These are phyloP conservation scores for Kappamyces sp. DNA, from an alignment of 192 early-diverging fungal genomes.

Conservation along the genomic window DNA sequence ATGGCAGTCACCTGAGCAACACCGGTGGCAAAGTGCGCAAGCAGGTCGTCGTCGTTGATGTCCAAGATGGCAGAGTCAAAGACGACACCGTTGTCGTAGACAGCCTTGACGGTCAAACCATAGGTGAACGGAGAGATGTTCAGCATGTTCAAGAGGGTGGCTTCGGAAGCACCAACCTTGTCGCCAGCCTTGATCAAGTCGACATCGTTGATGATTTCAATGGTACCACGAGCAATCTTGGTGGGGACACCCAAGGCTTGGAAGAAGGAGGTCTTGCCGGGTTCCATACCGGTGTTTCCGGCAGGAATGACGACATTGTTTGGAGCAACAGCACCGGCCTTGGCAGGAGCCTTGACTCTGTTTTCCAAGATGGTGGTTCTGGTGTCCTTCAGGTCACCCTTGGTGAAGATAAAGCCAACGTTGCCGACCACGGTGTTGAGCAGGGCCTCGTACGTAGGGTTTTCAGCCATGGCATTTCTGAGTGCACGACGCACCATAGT, in stretches of 20 bases:
- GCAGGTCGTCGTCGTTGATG: constrained; percentile 86
- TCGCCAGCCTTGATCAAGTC: constrained; percentile 81
- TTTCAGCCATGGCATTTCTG: constrained; percentile 52
- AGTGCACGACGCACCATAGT: constrained; percentile 89
- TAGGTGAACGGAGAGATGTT: constrained; percentile 99
- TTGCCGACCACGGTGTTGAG: constrained; percentile 86
- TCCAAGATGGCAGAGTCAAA: constrained; percentile 88
- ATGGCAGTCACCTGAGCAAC: constrained; percentile 92
- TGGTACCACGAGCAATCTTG: constrained; percentile 99
- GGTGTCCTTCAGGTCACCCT: constrained; percentile 90
- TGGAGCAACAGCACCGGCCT: constrained; percentile 90
- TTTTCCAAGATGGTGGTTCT: constrained; percentile 86
- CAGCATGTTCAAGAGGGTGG: constrained; percentile 98
- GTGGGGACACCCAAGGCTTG: constrained; percentile 99
- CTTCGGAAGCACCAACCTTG: constrained; percentile 98
- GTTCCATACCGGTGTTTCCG: constrained; percentile 99
- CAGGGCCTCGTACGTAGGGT: constrained; percentile 83
- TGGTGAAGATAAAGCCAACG: constrained; percentile 99
- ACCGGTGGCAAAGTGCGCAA: constrained; percentile 77
- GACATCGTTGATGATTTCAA: constrained; percentile 97
- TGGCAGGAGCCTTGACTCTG: constrained; percentile 96
- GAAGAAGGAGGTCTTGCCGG: constrained; percentile 99
- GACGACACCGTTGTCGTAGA: constrained; percentile 86
- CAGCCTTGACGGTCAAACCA: constrained; percentile 88
- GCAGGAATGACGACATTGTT: constrained; percentile 88